Evolutionary conservation across 805 yeast genomes (phyloP).

Genomic region (Candida michaelii): DNA sequence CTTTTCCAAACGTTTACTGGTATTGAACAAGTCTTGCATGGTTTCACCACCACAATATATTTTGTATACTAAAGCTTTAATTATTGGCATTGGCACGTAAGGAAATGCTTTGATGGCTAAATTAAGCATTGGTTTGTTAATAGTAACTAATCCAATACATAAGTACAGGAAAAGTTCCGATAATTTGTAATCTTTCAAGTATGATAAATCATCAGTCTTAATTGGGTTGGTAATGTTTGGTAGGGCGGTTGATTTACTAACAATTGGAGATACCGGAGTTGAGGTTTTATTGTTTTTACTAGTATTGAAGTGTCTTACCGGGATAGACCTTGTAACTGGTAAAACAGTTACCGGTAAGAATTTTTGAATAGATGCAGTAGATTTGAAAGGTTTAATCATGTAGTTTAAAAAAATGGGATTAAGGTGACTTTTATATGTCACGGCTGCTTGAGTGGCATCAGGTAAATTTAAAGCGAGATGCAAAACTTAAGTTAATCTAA

Average conservation of each 20-base stretch:
- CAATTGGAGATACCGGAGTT: conserved; percentile 2
- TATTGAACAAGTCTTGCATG: conserved; percentile 62
- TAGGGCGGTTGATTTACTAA: neutral
- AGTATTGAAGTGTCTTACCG: neutral
- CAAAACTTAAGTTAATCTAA: conserved; percentile 8
- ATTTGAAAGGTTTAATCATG: neutral
- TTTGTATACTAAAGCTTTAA: conserved; percentile 73
- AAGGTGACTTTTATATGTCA: conserved; percentile 1
- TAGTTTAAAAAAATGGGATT: neutral
- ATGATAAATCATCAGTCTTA: conserved; percentile 19
- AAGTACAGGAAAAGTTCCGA: conserved; percentile 63
- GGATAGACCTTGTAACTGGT: neutral
- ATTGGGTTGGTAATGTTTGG: neutral
- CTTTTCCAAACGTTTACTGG: conserved; percentile 64
- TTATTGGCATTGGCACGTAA: conserved; percentile 66
- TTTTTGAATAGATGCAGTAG: neutral
- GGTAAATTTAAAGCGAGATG: conserved; percentile 2
- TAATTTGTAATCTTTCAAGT: conserved; percentile 53
- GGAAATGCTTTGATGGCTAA: conserved; percentile 68
- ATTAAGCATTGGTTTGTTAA: conserved; percentile 61
- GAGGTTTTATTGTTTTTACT: neutral
- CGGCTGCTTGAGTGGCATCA: neutral
- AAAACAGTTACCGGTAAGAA: neutral
- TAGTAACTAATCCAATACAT: conserved; percentile 67
- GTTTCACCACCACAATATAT: conserved; percentile 91